Base-by-base conservation (phyloP, 2,329 filamentous ascomycete genomes). In the Nemania sp. region DNA sequence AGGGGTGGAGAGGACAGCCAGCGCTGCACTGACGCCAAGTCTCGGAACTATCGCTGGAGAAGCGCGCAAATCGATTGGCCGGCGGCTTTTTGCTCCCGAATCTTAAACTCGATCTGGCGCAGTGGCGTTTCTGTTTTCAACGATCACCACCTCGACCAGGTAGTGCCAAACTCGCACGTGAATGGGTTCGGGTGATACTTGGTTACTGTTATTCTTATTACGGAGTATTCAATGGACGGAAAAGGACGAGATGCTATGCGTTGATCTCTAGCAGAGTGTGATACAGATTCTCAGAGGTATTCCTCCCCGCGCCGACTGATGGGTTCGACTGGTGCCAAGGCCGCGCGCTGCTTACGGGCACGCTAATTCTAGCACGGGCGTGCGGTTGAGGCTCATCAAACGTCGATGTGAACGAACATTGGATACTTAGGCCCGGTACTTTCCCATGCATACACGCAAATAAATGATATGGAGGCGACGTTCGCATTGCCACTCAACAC, bases 301-400 rank as follows among this genome's bases (percentile, higher is more conserved):
- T 26, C 45, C 45, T 7, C 20, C 20, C 45, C 20, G 18, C 41
- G 15, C 41, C n/a, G 15, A 45, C 41, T n/a, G n/a, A 45, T 18
- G 4, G 15, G 41, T 45, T n/a, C 41, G n/a, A 45, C n/a, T 45
- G 41, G 41, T 45, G 41, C 41, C 15, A 10, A 60, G 54, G 24
- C 20, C 22, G 20, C 22, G 20, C 56, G 27, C 20, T 32, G 26
- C 27, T 18, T 47, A 58, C 38, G 38, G 43, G 54, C 47, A 24
- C 26, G 35, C 54, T n/a, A 35, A 35, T 35, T 43, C 20, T 43
- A 56, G 24, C 29, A 56, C 13, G 15, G 22, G 24, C 29, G 43
- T 27, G 43, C 38, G 43, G 27, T 54, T 60, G 65, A 27, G 65
- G 65, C 65, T 66, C 59, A 68, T 66, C 66, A 68, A 68, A 66